These are phyloP conservation scores for Suillus subaureus DNA, from an alignment of 768 basidiomycete genomes.

Conservation along the genomic window DNA sequence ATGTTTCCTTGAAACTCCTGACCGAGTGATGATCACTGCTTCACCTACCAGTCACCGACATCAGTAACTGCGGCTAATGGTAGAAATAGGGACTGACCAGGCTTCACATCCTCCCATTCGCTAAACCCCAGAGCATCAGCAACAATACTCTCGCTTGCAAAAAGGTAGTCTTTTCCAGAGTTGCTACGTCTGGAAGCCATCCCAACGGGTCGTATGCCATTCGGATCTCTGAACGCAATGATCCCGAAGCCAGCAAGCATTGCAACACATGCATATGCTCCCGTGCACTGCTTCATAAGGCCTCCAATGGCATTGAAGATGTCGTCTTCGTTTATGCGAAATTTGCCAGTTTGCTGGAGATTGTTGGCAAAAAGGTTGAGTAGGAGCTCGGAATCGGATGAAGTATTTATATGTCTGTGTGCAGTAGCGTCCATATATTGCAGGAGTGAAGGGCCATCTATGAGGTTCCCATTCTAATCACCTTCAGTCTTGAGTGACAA, in stretches of 20 bases:
- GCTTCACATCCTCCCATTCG: constrained; percentile 92
- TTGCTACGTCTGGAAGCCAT: constrained; percentile 68
- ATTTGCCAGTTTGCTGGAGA: constrained; percentile 97
- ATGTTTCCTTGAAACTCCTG: constrained; percentile 71
- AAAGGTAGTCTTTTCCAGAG: constrained; percentile 79
- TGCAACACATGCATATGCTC: constrained; percentile 96
- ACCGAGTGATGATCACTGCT: constrained; percentile 92
- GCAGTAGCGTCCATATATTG: constrained; percentile 95
- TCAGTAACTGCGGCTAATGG: constrained; percentile 11
- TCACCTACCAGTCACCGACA: constrained; percentile 58
- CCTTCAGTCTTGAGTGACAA: constrained; percentile 5
- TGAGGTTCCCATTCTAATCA: constrained; percentile 92
- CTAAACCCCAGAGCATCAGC: constrained; percentile 91
- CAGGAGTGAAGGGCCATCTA: constrained; percentile 86
- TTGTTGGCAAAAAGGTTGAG: constrained; percentile 98
- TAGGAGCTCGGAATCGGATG: constrained; percentile 95
- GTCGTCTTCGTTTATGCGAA: constrained; percentile 99
- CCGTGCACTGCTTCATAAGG: constrained; percentile 85
- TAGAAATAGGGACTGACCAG: constrained; percentile 53
- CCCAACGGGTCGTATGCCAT: constrained; percentile 94
- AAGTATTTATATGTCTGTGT: constrained; percentile 98
- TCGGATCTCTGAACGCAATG: constrained; percentile 97
- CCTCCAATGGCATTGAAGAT: constrained; percentile 93
- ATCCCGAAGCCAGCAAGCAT: constrained; percentile 99
- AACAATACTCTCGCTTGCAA: constrained; percentile 95